Base-by-base conservation (phyloP, 1,284 basidiomycete species). In the Coniophora puteana region DNA sequence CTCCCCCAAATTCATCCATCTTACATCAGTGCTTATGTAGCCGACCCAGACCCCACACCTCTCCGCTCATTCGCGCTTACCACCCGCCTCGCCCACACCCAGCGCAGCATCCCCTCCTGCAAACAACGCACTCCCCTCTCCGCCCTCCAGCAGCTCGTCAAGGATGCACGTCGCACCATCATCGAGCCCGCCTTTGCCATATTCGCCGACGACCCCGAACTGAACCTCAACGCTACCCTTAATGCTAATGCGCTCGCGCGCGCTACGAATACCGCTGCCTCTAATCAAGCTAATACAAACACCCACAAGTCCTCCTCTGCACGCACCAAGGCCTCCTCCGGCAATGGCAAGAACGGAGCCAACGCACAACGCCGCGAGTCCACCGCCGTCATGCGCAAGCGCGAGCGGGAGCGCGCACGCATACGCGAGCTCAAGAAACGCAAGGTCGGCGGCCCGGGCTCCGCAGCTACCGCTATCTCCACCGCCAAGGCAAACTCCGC, bases 161-260 rank as follows among this genome's bases (percentile, higher is more conserved):
- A 74, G 47, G 62, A 69, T 17, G 71, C 74, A 1, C 68, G 74
- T 33, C 62, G 59, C 18, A 59, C 61, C 6, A 72, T 86, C 18
- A 53, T 87, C 40, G n/a, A n/a, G n/a, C n/a, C n/a, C n/a, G n/a
- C n/a, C n/a, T n/a, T n/a, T n/a, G n/a, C n/a, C n/a, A n/a, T n/a
- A n/a, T n/a, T n/a, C n/a, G n/a, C n/a, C n/a, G n/a, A n/a, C n/a
- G 83, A 85, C 47, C 83, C 83, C 17, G 66, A 83, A 14, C 63
- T 83, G 18, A 46, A 56, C 44, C 35, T 28, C 28, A 41, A 43
- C 45, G 18, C 46, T 8, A 34, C 40, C 42, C 29, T 46, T 32
- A 59, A 58, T n/a, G 52, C 55, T 43, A 62, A 55, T 10, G 51
- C 58, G 41, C 54, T 50, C 20, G 38, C 45, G 63, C 63, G 61